Base-by-base conservation (phyloP, 2,329 filamentous ascomycete genomes). In the Fusarium palustre region DNA sequence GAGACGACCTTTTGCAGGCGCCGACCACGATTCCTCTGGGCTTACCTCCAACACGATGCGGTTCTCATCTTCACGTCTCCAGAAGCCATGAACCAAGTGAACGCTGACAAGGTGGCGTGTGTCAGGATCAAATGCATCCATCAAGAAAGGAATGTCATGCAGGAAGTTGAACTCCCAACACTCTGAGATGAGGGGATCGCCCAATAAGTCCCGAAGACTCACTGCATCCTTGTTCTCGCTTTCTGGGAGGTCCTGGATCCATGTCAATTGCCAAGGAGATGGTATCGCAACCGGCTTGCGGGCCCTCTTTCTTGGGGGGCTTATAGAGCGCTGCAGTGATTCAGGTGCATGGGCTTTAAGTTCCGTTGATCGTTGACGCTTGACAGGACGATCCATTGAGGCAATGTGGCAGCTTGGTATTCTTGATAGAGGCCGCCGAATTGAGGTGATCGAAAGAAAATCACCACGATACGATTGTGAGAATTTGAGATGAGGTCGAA, bases 241-340 rank as follows among this genome's bases (percentile, higher is more conserved):
- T 3, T 82, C 77, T 3, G 88, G 82, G 1, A 94, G 81, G 71
- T 92, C 90, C 30, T 82, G 83, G 55, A 96, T 90, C 62, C 84
- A 85, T 0, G 91, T 94, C 16, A 96, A 86, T 59, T 89, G 88
- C 69, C 94, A 87, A 0, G 92, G 92, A 2, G 92, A 94, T 3
- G 79, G 76, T 25, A 88, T 73, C 2, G 75, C 28, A 20, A 66
- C 9, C 9, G 49, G 22, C 2, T 56, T 60, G 10, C 72, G 69
- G 22, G 64, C 74, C 59, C 69, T 80, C 66, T 79, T 83, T 42
- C 46, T 74, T 2, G 84, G 84, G 30, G 85, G 86, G 50, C 84
- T 87, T 52, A 87, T 82, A 10, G 82, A 78, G 9, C 77, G 71
- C 20, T 74, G 74, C 1, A 82, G 69, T 18, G 80, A 81, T 16